These are phyloP conservation scores for Umbelopsis vinacea DNA, from an alignment of 192 early-diverging fungal genomes.

Conservation along the genomic window DNA sequence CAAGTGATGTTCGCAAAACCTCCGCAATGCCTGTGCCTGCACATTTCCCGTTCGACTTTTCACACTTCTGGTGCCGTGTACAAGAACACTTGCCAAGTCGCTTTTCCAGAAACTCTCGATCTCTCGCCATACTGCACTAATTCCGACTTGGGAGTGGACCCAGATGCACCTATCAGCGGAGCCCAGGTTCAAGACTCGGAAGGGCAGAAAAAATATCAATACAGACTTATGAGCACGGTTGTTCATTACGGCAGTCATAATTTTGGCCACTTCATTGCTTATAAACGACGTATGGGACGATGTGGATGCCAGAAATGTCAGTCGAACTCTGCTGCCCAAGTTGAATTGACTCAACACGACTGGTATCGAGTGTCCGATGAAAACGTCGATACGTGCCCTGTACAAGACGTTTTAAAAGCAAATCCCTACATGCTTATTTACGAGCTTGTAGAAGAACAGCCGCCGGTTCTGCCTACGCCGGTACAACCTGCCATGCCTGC, in stretches of 20 bases:
- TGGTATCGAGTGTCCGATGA: conserved; percentile 79
- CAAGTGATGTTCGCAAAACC: conserved; percentile 82
- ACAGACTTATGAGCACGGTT: conserved; percentile 68
- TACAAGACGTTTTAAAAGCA: conserved; percentile 64
- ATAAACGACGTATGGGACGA: conserved; percentile 51
- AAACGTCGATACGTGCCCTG: conserved; percentile 60
- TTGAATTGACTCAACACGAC: conserved; percentile 31
- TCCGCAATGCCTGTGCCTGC: conserved; percentile 81
- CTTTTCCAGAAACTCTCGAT: conserved; percentile 80
- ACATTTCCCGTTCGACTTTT: conserved; percentile 82
- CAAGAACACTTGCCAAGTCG: conserved; percentile 84
- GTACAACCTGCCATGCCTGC: not conserved
- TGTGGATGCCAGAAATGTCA: conserved; percentile 31
- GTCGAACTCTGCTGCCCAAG: conserved; percentile 27
- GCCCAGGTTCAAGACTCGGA: not conserved
- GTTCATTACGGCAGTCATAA: conserved; percentile 78
- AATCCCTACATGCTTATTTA: conserved; percentile 80
- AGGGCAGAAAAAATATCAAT: conserved; percentile 25
- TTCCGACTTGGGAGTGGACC: conserved; percentile 58
- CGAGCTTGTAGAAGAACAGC: conserved; percentile 40
- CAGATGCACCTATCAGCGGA: conserved; percentile 57
- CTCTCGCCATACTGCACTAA: conserved; percentile 71
- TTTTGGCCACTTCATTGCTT: conserved; percentile 79
- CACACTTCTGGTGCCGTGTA: conserved; percentile 69
- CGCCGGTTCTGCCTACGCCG: not conserved